Evolutionary conservation across 208 protist genomes (phyloP), one percentile per base, ranked within the genome.

Genomic region (Leishmania mexicana): DNA sequence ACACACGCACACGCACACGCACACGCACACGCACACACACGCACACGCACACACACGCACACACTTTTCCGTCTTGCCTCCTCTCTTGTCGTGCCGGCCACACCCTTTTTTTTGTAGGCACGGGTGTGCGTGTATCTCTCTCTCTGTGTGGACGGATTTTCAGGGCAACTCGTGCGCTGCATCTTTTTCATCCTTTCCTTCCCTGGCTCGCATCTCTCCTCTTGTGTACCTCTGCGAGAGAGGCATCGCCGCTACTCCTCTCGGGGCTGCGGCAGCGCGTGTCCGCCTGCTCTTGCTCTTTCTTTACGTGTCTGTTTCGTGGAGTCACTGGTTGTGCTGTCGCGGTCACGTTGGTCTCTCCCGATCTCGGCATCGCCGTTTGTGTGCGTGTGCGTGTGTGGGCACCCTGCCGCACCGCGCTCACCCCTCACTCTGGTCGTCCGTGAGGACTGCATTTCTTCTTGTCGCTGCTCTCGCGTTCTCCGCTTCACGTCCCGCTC

Each of bases 151-250:
- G 67, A n/a, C 40, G 15, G 21, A 82, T n/a, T 49, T 15, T 13
- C 28, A 53, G 15, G 49, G 51, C 49, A 40, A 76, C 11, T 62
- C 17, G 42, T 76, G 73, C 15, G 49, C 51, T 62, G 38, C 4
- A 40, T 17, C 15, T 68, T 47, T 67, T 47, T 31, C 71, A 17
- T 38, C 15, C 31, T 42, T 42, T 45, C 73, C 24, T 13, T 35
- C 54, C 31, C 28, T 38, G 68, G 7, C 68, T 51, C 15, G 6
- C 19, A 42, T 17, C 17, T 40, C 67, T n/a, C 53, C 79, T 62
- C 76, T 81, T 84, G 75, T 80, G 28, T 57, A 74, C 83, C 21
- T 82, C 60, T 74, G 72, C 73, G 74, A 80, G 51, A 73, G 65
- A 60, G 42, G 51, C 31, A 71, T 13, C 77, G 49, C 73, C 8